phyloP scores from a whole-genome alignment of 495 filamentous ascomycete genomes.

The Podospora tetraspora region DNA sequence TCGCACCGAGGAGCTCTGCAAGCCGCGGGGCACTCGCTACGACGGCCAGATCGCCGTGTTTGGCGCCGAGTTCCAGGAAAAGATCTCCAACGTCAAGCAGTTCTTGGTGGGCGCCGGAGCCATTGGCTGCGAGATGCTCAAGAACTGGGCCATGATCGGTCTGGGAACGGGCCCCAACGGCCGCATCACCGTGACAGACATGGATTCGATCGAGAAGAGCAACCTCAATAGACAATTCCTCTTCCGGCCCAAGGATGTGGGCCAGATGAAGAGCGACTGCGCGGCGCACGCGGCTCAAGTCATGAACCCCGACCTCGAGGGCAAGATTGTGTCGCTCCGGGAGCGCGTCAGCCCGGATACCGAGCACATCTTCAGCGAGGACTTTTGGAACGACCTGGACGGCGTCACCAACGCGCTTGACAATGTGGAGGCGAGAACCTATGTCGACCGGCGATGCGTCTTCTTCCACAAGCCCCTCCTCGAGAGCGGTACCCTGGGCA shows the following conservation, averaged over 20 bases:
- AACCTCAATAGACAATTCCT: slow-evolving; percentile 98
- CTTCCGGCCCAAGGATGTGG: slow-evolving; percentile 91
- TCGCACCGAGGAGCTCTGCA: slow-evolving; percentile 82
- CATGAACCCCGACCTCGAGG: slow-evolving; percentile 91
- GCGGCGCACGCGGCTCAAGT: slow-evolving; percentile 79
- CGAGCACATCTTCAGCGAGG: slow-evolving; percentile 90
- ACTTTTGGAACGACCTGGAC: slow-evolving; percentile 88
- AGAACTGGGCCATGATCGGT: slow-evolving; percentile 99
- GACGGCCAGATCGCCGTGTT: slow-evolving; percentile 98
- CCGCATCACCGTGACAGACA: slow-evolving; percentile 88
- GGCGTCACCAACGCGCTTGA: slow-evolving; percentile 96
- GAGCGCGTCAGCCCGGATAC: slow-evolving; percentile 92
- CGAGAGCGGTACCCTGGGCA: slow-evolving; percentile 94
- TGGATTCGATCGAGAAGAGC: slow-evolving; percentile 98
- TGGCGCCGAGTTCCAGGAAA: slow-evolving; percentile 88
- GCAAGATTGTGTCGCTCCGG: slow-evolving; percentile 75
- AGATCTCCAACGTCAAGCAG: slow-evolving; percentile 77
- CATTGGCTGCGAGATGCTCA: slow-evolving; percentile 98
- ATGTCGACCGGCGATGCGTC: slow-evolving; percentile 94
- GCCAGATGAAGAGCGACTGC: slow-evolving; percentile 94
- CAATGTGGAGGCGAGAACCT: slow-evolving; percentile 95
- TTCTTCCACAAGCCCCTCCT: slow-evolving; percentile 97
- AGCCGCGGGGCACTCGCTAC: slow-evolving; percentile 76
- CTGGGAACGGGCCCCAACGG: slow-evolving; percentile 84
- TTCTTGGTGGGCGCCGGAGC: slow-evolving; percentile 97